Conservation (phyloP, 208 protist species). For the Crithidia expoeki region DNA sequence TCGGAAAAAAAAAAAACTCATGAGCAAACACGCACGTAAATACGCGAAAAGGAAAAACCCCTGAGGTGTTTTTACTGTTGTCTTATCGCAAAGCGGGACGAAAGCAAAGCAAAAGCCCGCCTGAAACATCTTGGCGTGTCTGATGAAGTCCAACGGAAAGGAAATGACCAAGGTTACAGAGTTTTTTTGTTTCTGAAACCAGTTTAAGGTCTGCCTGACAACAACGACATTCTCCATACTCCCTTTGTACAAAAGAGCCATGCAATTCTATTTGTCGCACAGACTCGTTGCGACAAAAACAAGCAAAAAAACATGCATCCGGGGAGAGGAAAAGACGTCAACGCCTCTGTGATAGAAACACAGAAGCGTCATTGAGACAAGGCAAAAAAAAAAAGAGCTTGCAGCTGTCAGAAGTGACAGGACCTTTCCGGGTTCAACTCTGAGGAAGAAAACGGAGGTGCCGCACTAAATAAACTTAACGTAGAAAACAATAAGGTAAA, state of each 20-base stretch:
- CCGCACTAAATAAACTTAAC: conserved; percentile 5
- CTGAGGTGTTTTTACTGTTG: conserved; percentile 8
- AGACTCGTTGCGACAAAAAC: neutral
- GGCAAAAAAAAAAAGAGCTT: conserved; percentile 18
- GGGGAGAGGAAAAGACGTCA: conserved; percentile 9
- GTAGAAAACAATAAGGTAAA: conserved; percentile 19
- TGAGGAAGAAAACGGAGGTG: conserved; percentile 4
- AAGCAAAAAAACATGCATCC: conserved; percentile 13
- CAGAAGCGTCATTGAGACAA: neutral
- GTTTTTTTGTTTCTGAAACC: too few relatives aligned
- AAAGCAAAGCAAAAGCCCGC: too few relatives aligned
- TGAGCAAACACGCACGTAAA: neutral
- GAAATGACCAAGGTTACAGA: too few relatives aligned
- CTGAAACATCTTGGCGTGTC: too few relatives aligned
- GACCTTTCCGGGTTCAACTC: neutral
- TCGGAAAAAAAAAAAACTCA: conserved; percentile 24
- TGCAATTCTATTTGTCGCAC: conserved; percentile 1
- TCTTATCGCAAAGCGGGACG: neutral
- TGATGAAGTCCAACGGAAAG: too few relatives aligned
- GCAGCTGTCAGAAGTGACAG: neutral
- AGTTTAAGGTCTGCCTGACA: too few relatives aligned
- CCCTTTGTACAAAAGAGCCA: neutral
- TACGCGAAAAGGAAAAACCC: conserved; percentile 20
- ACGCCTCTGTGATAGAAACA: conserved; percentile 8
- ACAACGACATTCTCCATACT: neutral